Evolutionary conservation across 179 eudicot genomes (phyloP), one percentile per base, ranked within the genome.

Genomic region (Gypsophila paniculata): DNA sequence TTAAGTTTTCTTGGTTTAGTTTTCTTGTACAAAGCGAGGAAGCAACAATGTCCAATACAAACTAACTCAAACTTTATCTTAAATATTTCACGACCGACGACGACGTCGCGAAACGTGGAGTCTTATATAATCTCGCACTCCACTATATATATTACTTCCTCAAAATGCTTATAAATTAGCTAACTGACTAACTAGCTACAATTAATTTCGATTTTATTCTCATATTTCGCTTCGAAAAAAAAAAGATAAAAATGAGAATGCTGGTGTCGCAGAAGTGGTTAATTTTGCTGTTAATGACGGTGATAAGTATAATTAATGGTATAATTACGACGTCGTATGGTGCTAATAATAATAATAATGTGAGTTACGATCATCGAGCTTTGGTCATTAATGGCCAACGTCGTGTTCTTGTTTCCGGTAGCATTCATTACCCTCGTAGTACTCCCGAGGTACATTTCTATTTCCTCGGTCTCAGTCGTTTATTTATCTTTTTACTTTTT

Each of bases 371-470:
- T 76, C 91, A 89, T 66, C 81, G 96, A 38, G 93, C 99, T 32
- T 26, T 95, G 51, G 82, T 90, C 25, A 90, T 95, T 78, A 88
- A 95, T 81, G 99, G 99, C 49, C 76, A 82, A 75, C 87, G 99
- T 34, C 82, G 90, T 44, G 68, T 95, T 8, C 75, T 95, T 72
- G 80, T 92, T 70, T 95, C 99, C 54, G 99, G 99, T 32, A 86
- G 98, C 38, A 90, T 92, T 78, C 99, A 95, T 80, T 95, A 92
- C 64, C 97, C 99, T 53, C 97, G 99, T 42, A 95, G 99, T 79
- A 92, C 99, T 39, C 99, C 99, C 0, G 93, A 92, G 60, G 97
- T 95, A 1, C 8, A 6, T 2, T 9, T 6, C 46, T 42, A 6
- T 6, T 42, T 48, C 15, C 1, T 26, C 15, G 13, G 18, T 4